Evolutionary conservation across 345 rosid genomes (phyloP).

Genomic region (Hypericum perforatum): DNA sequence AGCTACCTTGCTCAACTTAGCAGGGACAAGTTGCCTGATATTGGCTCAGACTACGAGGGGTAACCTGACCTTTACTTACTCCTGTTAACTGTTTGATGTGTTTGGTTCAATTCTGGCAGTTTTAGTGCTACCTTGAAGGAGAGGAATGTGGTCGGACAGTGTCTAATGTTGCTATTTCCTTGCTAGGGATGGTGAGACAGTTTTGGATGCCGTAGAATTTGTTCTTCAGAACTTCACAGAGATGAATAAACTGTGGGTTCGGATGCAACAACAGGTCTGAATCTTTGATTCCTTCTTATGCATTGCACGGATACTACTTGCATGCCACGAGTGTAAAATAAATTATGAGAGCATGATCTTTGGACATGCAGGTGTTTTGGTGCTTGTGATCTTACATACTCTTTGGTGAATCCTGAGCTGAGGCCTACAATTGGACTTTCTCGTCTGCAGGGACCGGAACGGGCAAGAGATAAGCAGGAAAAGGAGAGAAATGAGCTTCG

Average conservation of each 20-base stretch:
- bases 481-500: constrained; percentile 99
- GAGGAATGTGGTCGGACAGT: no score
- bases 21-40: constrained; percentile 89
- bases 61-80: constrained; percentile 25
- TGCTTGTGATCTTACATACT: constrained; percentile 90
- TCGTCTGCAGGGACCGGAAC: constrained; percentile 99
- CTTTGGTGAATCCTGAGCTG: constrained; percentile 93
- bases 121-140: no score
- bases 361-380: constrained; percentile 92
- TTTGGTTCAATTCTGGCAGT: no score
- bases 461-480: constrained; percentile 95
- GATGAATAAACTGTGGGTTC: constrained; percentile 99
- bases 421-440: constrained; percentile 97
- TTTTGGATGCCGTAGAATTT: constrained; percentile 87
- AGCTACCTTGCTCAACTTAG: constrained; percentile 97
- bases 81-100: no score
- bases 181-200: constrained; percentile 89
- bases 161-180: neutral
- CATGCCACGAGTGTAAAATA: constrained; percentile 48
- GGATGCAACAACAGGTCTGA: constrained; percentile 99
- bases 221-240: constrained; percentile 94
- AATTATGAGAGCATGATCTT: constrained; percentile 86
- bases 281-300: constrained; percentile 48
- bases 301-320: constrained; percentile 54
- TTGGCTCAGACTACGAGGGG: constrained; percentile 98